Base-by-base conservation (phyloP, 2,329 filamentous ascomycete genomes). In the Blastomyces emzantsi region DNA sequence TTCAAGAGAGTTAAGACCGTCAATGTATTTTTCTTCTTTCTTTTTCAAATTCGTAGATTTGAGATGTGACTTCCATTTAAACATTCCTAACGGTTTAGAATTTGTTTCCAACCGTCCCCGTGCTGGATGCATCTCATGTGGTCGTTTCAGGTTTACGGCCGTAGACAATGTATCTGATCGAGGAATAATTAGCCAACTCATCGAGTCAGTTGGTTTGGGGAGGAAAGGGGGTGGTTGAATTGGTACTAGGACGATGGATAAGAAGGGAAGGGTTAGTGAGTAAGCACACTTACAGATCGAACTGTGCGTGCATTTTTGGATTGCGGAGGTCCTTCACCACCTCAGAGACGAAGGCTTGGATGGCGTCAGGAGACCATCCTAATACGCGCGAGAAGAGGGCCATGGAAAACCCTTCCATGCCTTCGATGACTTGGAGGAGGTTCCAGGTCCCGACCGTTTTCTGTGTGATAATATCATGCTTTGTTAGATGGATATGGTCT, bases 361-460 rank as follows among this genome's bases (percentile, higher is more conserved):
- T 54, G 28, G 51, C 60, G 15, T 62, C 60, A 39, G 54, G 54
- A 22, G 49, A 55, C 69, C 69, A 70, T 52, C 67, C 67, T 43
- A 70, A 52, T 17, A 67, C 55, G 13, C 61, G 63, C 2, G 59
- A 64, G 30, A 66, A 68, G 8, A 65, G 64, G 36, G 62, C 63
- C n/a, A 68, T 52, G 6, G 66, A 64, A 47, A 69, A 64, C 8
- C 64, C 66, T 39, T 69, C 67, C 25, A 69, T 65, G 15, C 67
- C 67, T 15, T 69, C 64, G 33, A 67, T 63, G 54, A 65, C 58
- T 39, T 65, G 62, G 5, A 64, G 17, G 25, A 45, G 60, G 28
- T 64, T 43, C 47, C 64, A 65, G 5, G 49, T 59, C 28, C 69
- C 69, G 60, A 71, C 62, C 45, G 70, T 64, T 62, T 70, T 71